Conservation (phyloP, 768 basidiomycete genomes). For the Kwoniella newhampshirensis region DNA sequence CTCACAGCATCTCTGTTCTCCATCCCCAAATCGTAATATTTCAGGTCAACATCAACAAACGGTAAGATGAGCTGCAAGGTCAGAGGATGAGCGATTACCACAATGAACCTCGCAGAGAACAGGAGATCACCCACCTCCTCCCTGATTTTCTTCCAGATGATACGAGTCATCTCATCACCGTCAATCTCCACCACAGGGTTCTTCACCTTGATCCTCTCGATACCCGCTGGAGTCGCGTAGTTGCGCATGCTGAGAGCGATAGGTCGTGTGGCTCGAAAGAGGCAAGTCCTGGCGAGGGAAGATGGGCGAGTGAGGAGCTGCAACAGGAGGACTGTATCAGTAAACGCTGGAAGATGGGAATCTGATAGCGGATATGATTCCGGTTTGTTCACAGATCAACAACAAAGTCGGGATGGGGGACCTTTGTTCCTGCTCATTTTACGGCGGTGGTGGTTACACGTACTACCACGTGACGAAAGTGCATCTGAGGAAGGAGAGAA, state of each 20-base stretch:
- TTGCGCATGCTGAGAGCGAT: slow-evolving; percentile 24
- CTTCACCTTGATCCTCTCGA: slow-evolving; percentile 63
- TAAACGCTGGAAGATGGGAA: not conserved
- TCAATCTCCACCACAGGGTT: slow-evolving; percentile 94
- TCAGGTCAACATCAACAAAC: slow-evolving; percentile 91
- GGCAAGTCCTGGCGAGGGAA: slow-evolving; percentile 13
- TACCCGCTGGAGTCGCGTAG: slow-evolving; percentile 33
- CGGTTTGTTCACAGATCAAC: too few relatives aligned
- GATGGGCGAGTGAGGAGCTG: slow-evolving; percentile 21
- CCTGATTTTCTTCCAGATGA: slow-evolving; percentile 97
- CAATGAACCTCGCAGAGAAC: too few relatives aligned
- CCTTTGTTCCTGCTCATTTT: too few relatives aligned
- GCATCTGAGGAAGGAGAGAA: too few relatives aligned
- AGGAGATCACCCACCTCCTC: slow-evolving; percentile 68
- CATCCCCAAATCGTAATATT: slow-evolving; percentile 96
- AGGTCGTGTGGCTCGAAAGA: slow-evolving; percentile 16
- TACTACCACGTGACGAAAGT: too few relatives aligned
- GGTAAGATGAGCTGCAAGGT: slow-evolving; percentile 82
- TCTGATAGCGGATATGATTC: too few relatives aligned
- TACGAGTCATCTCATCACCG: slow-evolving; percentile 98
- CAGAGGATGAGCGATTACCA: not conserved
- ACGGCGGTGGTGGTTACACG: too few relatives aligned
- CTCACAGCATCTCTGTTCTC: slow-evolving; percentile 83
- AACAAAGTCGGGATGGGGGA: too few relatives aligned
- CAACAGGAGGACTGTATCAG: too few relatives aligned